A percentile compares a stretch with the other conserved stretches of the same genome.
phyloP scores from a whole-genome alignment of 495 filamentous ascomycete species.

The Baudoinia panamericana region DNA sequence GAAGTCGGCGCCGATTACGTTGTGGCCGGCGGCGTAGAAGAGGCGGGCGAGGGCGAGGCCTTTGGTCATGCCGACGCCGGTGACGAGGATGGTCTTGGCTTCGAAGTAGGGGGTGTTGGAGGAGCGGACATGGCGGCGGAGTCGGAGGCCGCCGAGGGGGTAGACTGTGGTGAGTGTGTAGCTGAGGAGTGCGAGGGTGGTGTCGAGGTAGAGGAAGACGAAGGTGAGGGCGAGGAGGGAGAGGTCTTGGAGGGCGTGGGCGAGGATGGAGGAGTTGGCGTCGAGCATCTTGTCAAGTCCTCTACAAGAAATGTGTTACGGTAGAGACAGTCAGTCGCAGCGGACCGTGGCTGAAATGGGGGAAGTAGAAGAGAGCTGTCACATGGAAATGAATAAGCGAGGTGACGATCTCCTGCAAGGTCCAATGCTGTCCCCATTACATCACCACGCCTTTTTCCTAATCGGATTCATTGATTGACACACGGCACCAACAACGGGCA shows the following conservation, averaged over 20 bases:
- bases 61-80: conserved; percentile 56
- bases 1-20: conserved; percentile 61
- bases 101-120: conserved; percentile 31
- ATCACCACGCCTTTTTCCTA: conserved; percentile 6
- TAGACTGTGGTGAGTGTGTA: conserved; percentile 26
- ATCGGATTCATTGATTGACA: too few relatives aligned
- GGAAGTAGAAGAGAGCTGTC: background rate
- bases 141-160: conserved; percentile 7
- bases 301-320: background rate
- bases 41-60: conserved; percentile 53
- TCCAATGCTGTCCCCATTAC: conserved; percentile 1
- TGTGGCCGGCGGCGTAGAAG: conserved; percentile 53
- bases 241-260: conserved; percentile 36
- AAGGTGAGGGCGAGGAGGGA: conserved; percentile 39
- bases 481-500: too few relatives aligned
- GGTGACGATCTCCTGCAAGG: background rate
- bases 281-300: conserved; percentile 14
- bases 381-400: conserved; percentile 3
- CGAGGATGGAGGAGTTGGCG: conserved; percentile 21
- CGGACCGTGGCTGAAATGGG: background rate
- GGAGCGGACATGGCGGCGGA: conserved; percentile 26
- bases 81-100: conserved; percentile 54
- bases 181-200: conserved; percentile 34
- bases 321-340: background rate
- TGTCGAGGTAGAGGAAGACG: conserved; percentile 42